Evolutionary conservation across 129 eudicot species (phyloP), one percentile per base, ranked within the genome.

Genomic region (Oenanthe sinensis): DNA sequence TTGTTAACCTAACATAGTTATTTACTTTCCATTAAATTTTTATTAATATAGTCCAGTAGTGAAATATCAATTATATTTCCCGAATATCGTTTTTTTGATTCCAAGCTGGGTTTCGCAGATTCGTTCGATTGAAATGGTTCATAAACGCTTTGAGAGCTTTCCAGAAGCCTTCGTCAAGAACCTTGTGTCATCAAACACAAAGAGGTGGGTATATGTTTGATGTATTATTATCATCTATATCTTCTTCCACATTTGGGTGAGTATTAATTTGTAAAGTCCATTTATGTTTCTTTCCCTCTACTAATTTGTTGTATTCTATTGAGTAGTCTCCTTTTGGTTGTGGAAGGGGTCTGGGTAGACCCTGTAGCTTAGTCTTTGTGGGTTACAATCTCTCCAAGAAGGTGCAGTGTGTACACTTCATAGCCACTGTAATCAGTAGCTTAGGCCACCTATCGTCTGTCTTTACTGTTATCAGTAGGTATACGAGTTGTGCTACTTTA

Each of bases 71-170:
- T 76, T 62, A 43, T 24, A 62, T 78, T 55, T 63, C 20, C 9
- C 22, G 36, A 33, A 40, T n/a, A 71, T 50, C 82, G 19, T 60
- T 58, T 76, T 24, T 44, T 78, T 14, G 54, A 75, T 54, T n/a
- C 83, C 69, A 58, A 45, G 39, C 48, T 62, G 67, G 37, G 55
- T 81, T 77, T 75, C 48, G 70, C 83, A 96, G 99, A 96, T 96
- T 30, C 99, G 99, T 19, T 92, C 99, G 42, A 86, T 92, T 79
- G 95, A 96, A 82, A 96, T 96, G 99, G 96, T 96, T 46, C 97
- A 92, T 80, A 92, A 90, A 82, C 93, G 97, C 77, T 96, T 92
- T 74, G 99, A 96, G 75, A 96, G 97, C 85, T 96, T 92, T 78
- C 99, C 99, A 10, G 89, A 89, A 86, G 99, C 99, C 72, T 96